Base-by-base conservation (phyloP, 805 yeast species). In the Cyberlindnera maclurae region DNA sequence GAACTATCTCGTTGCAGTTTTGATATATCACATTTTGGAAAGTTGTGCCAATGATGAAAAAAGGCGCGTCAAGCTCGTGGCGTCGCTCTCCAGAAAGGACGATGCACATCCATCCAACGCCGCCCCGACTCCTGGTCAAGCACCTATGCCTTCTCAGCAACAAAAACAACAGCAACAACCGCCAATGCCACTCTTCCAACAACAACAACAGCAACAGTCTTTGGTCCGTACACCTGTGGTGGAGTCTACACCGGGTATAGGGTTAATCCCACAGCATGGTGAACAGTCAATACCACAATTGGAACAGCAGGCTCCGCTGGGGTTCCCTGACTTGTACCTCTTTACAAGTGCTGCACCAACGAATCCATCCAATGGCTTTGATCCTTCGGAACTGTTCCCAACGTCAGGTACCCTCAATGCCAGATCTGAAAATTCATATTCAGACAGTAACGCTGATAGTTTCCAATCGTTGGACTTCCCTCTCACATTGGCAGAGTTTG, bases 1-100 rank as follows among this genome's bases (percentile, higher is more conserved):
- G 24, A 74, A 70, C 28, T 77, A 79, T 59, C 65, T 78, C 13
- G 67, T 77, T 33, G 73, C 70, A 2, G 51, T 59, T 34, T 71
- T 77, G 37, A 73, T 81, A 8, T 69, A 69, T 40, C 69, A 64
- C 42, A 61, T 74, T 41, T 67, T 82, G 15, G 64, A 71, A 26
- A 64, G 66, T 31, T 49, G 70, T 17, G 58, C 54, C 18, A 63
- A 62, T 20, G 66, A 65, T 36, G 44, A 57, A 26, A 44, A 47
- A 16, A 57, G 56, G 13, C 45, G 58, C 33, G 54, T 42, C 29
- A 41, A 45, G 17, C 29, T 55, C 10, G 47, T 52, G 3, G 13
- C 34, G 4, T 34, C 47, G 12, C 40, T 54, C 28, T 29, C 29
- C 5, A 50, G 44, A 34, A 47, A 45, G 34, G 41, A 40, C 15